These are phyloP conservation scores for Alternaria longipes DNA, from an alignment of 2,329 filamentous ascomycete genomes.

Conservation along the genomic window DNA sequence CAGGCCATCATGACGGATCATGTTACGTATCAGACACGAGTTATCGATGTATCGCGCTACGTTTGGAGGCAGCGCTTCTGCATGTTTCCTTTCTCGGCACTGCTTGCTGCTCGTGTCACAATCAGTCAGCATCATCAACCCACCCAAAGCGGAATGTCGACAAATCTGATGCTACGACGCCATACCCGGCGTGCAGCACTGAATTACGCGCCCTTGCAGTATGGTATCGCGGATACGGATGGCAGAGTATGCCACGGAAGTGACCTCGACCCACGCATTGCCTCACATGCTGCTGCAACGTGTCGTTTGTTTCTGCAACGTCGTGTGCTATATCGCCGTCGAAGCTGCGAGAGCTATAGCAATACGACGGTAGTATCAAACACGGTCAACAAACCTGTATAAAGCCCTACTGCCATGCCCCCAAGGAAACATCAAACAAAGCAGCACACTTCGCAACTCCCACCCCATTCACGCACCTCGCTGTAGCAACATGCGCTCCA, in stretches of 20 bases:
- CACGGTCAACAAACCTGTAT: neutral
- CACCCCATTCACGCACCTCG: neutral
- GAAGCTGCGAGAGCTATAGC: fast-evolving
- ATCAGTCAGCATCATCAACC: conserved; percentile 14
- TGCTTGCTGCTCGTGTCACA: conserved; percentile 2
- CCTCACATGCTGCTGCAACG: neutral
- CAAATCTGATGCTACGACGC: neutral
- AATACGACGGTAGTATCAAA: neutral
- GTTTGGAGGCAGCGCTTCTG: neutral
- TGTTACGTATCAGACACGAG: neutral
- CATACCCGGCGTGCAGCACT: neutral
- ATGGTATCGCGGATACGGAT: neutral
- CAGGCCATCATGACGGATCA: neutral
- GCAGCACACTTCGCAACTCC: neutral
- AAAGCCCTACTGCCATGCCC: neutral
- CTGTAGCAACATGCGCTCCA: conserved; percentile 23
- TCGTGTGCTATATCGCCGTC: neutral
- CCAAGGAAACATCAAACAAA: neutral
- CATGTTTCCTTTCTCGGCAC: neutral
- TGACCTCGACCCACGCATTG: neutral
- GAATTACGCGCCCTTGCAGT: conserved; percentile 1
- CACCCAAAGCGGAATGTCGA: conserved; percentile 7
- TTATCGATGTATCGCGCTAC: fast-evolving
- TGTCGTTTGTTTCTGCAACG: neutral
- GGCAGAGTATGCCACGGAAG: neutral